phyloP scores from a whole-genome alignment of 1,284 basidiomycete species.

The Jaminaea rosea region DNA sequence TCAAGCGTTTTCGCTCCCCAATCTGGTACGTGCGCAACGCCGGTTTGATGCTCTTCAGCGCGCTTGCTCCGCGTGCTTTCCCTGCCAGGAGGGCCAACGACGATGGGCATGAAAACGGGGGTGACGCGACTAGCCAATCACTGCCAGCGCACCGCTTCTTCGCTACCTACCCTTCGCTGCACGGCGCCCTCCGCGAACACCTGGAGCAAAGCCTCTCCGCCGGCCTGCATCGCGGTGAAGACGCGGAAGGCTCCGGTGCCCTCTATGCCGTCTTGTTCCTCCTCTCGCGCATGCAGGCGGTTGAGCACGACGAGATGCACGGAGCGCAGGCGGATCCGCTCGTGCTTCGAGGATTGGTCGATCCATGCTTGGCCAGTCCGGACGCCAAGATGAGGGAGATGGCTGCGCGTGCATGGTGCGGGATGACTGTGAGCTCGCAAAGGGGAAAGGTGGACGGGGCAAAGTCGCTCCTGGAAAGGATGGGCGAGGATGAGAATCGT shows the following conservation, averaged over 20 bases:
- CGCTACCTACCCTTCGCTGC: slow-evolving; percentile 14
- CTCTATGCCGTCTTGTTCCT: slow-evolving; percentile 36
- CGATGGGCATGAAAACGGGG: too few species aligned
- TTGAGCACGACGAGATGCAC: slow-evolving; percentile 5
- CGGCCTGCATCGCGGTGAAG: not conserved
- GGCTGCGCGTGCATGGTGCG: too few species aligned
- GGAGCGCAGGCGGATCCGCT: slow-evolving; percentile 7
- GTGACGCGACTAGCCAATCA: slow-evolving; percentile 14
- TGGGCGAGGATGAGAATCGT: too few species aligned
- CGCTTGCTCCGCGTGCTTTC: slow-evolving; percentile 43
- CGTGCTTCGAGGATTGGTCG: slow-evolving; percentile 10
- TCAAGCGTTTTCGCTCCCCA: slow-evolving; percentile 42
- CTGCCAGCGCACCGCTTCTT: slow-evolving; percentile 30
- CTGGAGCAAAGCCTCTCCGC: not conserved
- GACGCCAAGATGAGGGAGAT: slow-evolving; percentile 32
- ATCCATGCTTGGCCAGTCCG: slow-evolving; percentile 19
- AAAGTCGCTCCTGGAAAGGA: too few species aligned
- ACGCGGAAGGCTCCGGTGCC: slow-evolving; percentile 1
- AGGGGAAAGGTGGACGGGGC: too few species aligned
- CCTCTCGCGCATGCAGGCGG: slow-evolving; percentile 26
- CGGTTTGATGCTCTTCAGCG: slow-evolving; percentile 47
- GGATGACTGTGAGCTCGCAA: too few species aligned
- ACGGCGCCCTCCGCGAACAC: slow-evolving; percentile 2
- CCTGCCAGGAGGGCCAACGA: slow-evolving; percentile 20
- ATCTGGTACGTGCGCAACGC: slow-evolving; percentile 48